Base-by-base conservation (phyloP, 2,329 filamentous ascomycete genomes). In the Fusarium virguliforme region DNA sequence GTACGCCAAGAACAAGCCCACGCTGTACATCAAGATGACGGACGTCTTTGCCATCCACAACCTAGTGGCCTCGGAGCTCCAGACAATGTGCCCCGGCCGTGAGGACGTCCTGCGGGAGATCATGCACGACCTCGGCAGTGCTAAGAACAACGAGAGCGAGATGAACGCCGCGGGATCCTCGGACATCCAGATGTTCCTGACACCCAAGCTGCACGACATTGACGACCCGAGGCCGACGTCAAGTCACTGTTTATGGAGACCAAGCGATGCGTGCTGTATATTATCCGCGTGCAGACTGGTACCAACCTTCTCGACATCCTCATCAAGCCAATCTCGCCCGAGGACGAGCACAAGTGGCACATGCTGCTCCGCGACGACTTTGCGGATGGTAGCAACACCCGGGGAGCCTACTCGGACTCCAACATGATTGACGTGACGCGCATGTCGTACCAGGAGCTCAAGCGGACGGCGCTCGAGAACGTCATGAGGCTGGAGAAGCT, bases 211-310 rank as follows among this genome's bases (percentile, higher is more conserved):
- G 59, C 94, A 97, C 78, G 93, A 97, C 75, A 85, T 94, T 67
- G 93, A 97, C 76, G 96, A 99, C 78, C 95, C 4, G 95, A 98
- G 78, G 94, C 95, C 4, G 93, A 96, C 66, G 87, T 96, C 70
- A 98, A 98, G 82, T 88, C 94, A 2, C 87, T 99, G 4, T 98
- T 98, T 80, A 98, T 98, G 90, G 96, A 98, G 83, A 98, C 96
- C 3, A 99, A 99, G 84, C 91, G 96, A 75, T 97, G 96, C 78
- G 92, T 98, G 41, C 85, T 99, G 69, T 99, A 98, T 82, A 98
- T 99, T 79, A 98, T 99, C 78, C 92, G 96, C 65, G 92, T 99
- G 37, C 97, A 99, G 81, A 94, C 93, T 3, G 96, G 96, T 8
- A 85, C 91, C 57, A 97, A 95, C 75, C 88, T 99, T n/a, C 90